phyloP scores from a whole-genome alignment of 768 basidiomycete species.

The Boletus fagicola region DNA sequence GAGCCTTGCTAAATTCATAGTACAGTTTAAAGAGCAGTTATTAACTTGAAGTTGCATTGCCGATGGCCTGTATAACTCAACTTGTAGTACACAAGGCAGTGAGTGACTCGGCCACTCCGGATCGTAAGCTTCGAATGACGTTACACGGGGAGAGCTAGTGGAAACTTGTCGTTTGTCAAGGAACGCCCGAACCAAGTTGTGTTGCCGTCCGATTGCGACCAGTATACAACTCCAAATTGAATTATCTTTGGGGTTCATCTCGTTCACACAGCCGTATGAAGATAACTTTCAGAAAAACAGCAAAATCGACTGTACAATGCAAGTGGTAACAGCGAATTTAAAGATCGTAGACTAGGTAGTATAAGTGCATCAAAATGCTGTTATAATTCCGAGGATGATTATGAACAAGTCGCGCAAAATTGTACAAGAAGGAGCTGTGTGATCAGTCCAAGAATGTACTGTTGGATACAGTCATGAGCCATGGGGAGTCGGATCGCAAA shows the following conservation, averaged over 20 bases:
- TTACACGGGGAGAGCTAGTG: not conserved
- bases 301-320: not conserved
- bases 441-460: too few species aligned
- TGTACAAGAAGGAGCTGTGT: not conserved
- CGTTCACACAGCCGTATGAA: not conserved
- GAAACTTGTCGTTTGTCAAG: not conserved
- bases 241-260: not conserved
- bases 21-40: not conserved
- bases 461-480: too few species aligned
- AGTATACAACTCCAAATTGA: too few species aligned
- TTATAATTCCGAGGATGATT: not conserved
- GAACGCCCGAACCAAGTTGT: not conserved
- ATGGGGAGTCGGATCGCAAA: too few species aligned
- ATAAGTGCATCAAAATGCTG: not conserved
- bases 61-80: not conserved
- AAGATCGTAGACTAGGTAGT: not conserved
- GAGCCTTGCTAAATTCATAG: too few species aligned
- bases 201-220: not conserved
- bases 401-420: not conserved
- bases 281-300: not conserved
- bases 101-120: not conserved
- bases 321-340: not conserved
- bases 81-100: not conserved
- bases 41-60: not conserved
- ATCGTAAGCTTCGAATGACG: not conserved